Conservation (phyloP, 2,329 filamentous ascomycete species). For the Bertia moriformis region DNA sequence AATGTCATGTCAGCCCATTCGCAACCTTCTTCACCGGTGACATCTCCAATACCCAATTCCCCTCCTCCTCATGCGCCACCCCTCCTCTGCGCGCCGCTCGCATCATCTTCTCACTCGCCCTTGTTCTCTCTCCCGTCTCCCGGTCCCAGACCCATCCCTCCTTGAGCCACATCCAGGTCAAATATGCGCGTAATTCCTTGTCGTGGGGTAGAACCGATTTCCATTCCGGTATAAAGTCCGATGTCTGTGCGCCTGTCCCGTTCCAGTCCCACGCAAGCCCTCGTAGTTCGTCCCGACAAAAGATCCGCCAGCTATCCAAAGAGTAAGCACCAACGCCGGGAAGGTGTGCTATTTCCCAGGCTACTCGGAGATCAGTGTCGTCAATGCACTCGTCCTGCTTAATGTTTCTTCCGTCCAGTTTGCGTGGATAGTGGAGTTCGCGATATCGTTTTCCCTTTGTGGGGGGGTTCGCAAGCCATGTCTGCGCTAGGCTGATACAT, state of each 20-base stretch:
- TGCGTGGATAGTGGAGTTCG: neutral
- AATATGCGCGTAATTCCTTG: conserved; percentile 43
- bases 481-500: neutral
- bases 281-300: conserved; percentile 41
- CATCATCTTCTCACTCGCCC: conserved; percentile 15
- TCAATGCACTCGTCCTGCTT: neutral
- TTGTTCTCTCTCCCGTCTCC: conserved; percentile 24
- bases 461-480: neutral
- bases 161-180: conserved; percentile 47
- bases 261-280: conserved; percentile 30
- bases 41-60: neutral
- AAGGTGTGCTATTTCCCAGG: conserved; percentile 44
- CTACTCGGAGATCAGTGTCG: conserved; percentile 10
- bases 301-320: conserved; percentile 48
- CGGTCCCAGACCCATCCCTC: conserved; percentile 42
- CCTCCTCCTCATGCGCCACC: neutral
- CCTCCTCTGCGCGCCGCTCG: neutral
- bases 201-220: conserved; percentile 42
- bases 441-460: neutral
- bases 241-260: conserved; percentile 15
- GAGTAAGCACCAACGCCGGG: conserved; percentile 44
- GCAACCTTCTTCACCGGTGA: conserved; percentile 1
- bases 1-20: neutral
- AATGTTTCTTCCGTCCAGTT: neutral
- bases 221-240: conserved; percentile 40